Evolutionary conservation across 2,329 filamentous ascomycete genomes (phyloP).

Genomic region (Herpotrichia juniperi): DNA sequence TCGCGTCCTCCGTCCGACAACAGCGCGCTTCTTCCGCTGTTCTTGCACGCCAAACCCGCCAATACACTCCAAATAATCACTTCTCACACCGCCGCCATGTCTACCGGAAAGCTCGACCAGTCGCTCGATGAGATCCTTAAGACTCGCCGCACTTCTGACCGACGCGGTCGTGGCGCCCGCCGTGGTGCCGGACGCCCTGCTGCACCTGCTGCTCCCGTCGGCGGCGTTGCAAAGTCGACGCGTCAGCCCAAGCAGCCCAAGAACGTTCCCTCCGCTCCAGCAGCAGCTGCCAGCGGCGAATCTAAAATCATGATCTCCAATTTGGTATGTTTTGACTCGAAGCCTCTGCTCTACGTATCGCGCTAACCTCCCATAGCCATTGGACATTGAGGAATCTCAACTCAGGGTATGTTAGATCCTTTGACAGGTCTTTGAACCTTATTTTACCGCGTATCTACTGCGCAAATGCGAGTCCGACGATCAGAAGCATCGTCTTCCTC

Average conservation of each 20-base stretch:
- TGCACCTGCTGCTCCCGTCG: slow-evolving; percentile 72
- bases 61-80: slow-evolving; percentile 1
- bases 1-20: not conserved
- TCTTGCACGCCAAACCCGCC: not conserved
- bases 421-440: slow-evolving; percentile 54
- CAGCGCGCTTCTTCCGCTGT: not conserved
- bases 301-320: slow-evolving; percentile 99
- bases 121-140: slow-evolving; percentile 97
- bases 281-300: slow-evolving; percentile 67
- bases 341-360: slow-evolving; percentile 2
- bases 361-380: slow-evolving; percentile 72
- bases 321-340: slow-evolving; percentile 71
- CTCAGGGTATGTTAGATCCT: slow-evolving; percentile 99
- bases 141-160: slow-evolving; percentile 61
- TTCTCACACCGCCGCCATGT: slow-evolving; percentile 28
- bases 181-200: slow-evolving; percentile 56
- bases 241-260: slow-evolving; percentile 64
- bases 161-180: slow-evolving; percentile 55
- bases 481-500: slow-evolving; percentile 19
- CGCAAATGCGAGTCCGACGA: slow-evolving; percentile 41
- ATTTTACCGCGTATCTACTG: slow-evolving; percentile 35
- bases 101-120: slow-evolving; percentile 83
- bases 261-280: slow-evolving; percentile 69
- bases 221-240: slow-evolving; percentile 82
- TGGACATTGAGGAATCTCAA: slow-evolving; percentile 94